Evolutionary conservation across 2,329 filamentous ascomycete genomes (phyloP).

Genomic region (Talaromyces sp.): DNA sequence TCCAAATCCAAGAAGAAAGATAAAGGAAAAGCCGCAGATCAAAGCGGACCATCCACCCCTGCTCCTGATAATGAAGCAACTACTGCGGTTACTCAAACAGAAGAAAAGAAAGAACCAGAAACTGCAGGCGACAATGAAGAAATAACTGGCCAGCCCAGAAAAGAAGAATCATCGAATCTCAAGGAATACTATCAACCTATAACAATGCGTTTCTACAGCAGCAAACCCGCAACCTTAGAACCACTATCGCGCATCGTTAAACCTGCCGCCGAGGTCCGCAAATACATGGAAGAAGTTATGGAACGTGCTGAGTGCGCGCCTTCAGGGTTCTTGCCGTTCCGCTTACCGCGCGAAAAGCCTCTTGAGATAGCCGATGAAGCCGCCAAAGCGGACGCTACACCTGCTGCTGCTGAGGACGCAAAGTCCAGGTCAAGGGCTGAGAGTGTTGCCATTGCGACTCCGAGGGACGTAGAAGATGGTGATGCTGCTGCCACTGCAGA

Average conservation of each 20-base stretch:
- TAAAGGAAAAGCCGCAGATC: constrained; percentile 22
- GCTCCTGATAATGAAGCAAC: constrained; percentile 16
- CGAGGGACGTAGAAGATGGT: background rate
- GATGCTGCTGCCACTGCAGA: constrained; percentile 7
- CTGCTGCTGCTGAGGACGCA: background rate
- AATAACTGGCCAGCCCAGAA: constrained; percentile 19
- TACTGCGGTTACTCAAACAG: background rate
- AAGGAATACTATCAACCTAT: constrained; percentile 51
- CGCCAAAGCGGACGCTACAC: constrained; percentile 24
- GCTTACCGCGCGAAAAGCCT: constrained; percentile 46
- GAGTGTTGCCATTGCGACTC: background rate
- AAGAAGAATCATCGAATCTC: constrained; percentile 22
- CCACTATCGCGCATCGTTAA: constrained; percentile 56
- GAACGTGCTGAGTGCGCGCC: constrained; percentile 54
- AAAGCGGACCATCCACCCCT: constrained; percentile 20
- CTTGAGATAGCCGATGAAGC: constrained; percentile 27
- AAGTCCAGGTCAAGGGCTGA: constrained; percentile 1
- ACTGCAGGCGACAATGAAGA: constrained; percentile 20
- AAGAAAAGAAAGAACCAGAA: constrained; percentile 17
- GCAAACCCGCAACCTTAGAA: constrained; percentile 51
- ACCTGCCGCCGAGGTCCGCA: constrained; percentile 50
- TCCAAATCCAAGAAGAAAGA: constrained; percentile 39
- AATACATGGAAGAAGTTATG: constrained; percentile 57
- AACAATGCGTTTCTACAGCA: constrained; percentile 56
- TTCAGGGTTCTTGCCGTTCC: constrained; percentile 53